Base-by-base conservation (phyloP, 805 yeast genomes). In the Cyberlindnera americana region DNA sequence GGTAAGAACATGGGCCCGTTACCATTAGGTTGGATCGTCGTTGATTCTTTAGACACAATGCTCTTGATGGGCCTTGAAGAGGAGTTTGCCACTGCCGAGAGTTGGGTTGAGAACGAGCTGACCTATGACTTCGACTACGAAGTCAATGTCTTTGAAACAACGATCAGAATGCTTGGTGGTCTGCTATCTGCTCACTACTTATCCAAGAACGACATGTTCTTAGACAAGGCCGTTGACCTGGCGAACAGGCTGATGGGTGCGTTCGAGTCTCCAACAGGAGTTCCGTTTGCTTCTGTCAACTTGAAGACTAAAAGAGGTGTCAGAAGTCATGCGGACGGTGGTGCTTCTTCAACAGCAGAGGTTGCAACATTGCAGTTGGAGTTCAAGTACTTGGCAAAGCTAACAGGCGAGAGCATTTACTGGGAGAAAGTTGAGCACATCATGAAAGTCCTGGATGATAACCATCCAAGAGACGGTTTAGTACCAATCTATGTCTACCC, bases 141-240 rank as follows among this genome's bases (percentile, higher is more conserved):
- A 25, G 93, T 87, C 29, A 88, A 83, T 56, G 81, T 88, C 6
- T 90, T 90, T 62, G 97, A 89, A 59, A 88, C 96, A n/a, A 87
- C 97, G 6, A 89, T 87, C 48, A 72, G 96, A 57, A 87, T 90
- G 95, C 66, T 90, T 19, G 97, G 97, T 31, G 97, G 97, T 0
- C 67, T 90, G n/a, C 64, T 90, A 35, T 82, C 95, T 3, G 95
- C 95, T 0, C 77, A 76, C 55, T 81, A 85, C 48, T 62, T 87
- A 21, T 73, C 90, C 2, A 65, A 71, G 12, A 90, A 84, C 50
- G 84, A 79, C 33, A 43, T 84, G 39, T 87, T 79, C 54, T 66
- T 88, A 38, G 86, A 85, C 46, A 81, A 81, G 55, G 96, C 96
- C 2, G 76, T 72, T 8, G 85, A 81, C 53, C 70, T 89, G 49